A percentile compares a stretch with the other conserved stretches of the same genome.
phyloP scores from a whole-genome alignment of 805 yeast species.

The Torulaspora maleeae region DNA sequence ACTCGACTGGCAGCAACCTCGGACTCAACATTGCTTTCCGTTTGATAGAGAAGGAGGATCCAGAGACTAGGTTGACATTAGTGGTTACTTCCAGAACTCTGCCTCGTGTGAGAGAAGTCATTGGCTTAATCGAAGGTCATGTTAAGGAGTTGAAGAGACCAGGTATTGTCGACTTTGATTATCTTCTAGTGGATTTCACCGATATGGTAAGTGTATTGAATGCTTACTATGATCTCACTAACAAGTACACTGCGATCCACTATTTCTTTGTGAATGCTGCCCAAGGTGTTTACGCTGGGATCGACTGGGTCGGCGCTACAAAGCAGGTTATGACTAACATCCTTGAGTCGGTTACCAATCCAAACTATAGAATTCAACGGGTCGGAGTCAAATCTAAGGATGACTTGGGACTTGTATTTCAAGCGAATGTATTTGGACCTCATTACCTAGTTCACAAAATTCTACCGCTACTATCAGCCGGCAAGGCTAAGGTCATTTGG shows the following conservation, averaged over 20 bases:
- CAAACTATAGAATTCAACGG: conserved; percentile 78
- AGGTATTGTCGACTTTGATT: conserved; percentile 76
- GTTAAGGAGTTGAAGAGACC: conserved; percentile 40
- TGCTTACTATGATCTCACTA: conserved; percentile 65
- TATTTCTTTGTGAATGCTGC: conserved; percentile 85
- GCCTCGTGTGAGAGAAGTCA: conserved; percentile 75
- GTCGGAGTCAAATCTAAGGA: conserved; percentile 73
- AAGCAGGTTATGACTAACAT: conserved; percentile 65
- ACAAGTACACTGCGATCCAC: conserved; percentile 64
- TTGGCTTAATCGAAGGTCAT: conserved; percentile 50
- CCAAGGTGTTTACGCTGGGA: conserved; percentile 79
- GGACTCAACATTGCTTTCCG: conserved; percentile 85
- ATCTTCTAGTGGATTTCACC: conserved; percentile 81
- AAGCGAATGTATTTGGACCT: conserved; percentile 96
- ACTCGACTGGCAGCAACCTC: conserved; percentile 47
- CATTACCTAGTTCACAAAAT: conserved; percentile 74
- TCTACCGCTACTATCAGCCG: conserved; percentile 45
- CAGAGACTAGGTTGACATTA: conserved; percentile 57
- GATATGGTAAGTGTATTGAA: conserved; percentile 79
- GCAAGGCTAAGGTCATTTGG: conserved; percentile 74
- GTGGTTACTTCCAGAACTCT: conserved; percentile 87
- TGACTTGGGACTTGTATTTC: conserved; percentile 82
- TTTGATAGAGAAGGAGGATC: conserved; percentile 56
- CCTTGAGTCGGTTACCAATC: conserved; percentile 78
- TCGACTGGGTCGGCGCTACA: conserved; percentile 78